Evolutionary conservation across 139 green algal species (phyloP), one percentile per base, ranked within the genome.

Genomic region (Limnomonas spitsbergensis): DNA sequence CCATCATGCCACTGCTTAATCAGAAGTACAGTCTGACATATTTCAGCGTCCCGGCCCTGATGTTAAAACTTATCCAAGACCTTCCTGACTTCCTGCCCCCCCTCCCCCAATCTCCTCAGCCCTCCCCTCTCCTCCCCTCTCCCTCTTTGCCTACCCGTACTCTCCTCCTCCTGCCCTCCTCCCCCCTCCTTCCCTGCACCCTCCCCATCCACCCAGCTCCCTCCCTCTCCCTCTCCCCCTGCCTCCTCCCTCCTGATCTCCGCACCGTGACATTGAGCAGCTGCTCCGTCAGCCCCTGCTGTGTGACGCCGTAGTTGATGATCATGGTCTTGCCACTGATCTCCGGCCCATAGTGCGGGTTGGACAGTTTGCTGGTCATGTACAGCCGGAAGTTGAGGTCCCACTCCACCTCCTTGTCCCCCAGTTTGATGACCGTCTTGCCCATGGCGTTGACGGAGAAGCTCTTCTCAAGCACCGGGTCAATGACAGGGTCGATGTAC

Each of bases 401-500:
- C 77, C 92, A 95, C 78, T 95, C 92, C 42, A 96, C 88, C 70
- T 96, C 92, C 73, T 94, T 94, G 88, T 96, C 92, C 7, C 92
- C 92, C 61, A 96, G 83, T 81, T 91, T 89, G 24, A 94, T 83
- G 34, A 88, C 69, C 73, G 88, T 79, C 36, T 88, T 89, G 56
- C 88, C 56, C 32, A 69, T 53, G 47, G 75, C 24, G 4, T 78
- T 85, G 14, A 66, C 35, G 20, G 85, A 76, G 71, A 95, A 80
- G 80, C 87, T 92, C 85, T 94, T 94, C 82, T 97, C 92, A 38
- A 97, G 87, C 37, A 97, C 92, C 1, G 91, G 88, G 80, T 97
- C 91, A 69, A 97, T 94, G 34, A 96, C 90, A 27, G 93, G 93
- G 82, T 97, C 93, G 40, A 97, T 93, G 86, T 96, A 95, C 84